phyloP scores from a whole-genome alignment of 2,329 filamentous ascomycete genomes.

The Sphaerostilbella broomeana region DNA sequence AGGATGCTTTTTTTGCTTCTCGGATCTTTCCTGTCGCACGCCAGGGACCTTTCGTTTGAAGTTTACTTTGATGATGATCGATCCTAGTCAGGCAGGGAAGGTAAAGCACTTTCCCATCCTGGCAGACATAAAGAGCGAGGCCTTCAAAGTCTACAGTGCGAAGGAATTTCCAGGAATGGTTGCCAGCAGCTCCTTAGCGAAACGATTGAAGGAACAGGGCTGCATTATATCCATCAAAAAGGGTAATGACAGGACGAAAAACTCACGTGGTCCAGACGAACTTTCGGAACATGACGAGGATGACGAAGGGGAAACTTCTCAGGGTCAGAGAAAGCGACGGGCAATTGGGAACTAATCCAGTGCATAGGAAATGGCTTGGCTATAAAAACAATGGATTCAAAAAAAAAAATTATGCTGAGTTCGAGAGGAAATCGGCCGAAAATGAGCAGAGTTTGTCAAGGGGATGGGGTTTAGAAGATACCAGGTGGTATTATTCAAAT shows the following conservation, averaged over 20 bases:
- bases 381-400: too few species aligned
- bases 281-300: constrained; percentile 16
- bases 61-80: constrained; percentile 67
- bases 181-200: constrained; percentile 67
- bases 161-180: constrained; percentile 85
- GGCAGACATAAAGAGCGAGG: constrained; percentile 53
- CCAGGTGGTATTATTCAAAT: too few species aligned
- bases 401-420: too few species aligned
- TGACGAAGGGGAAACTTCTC: constrained; percentile 12
- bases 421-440: too few species aligned
- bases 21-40: constrained; percentile 72
- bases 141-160: constrained; percentile 75
- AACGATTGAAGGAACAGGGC: constrained; percentile 68
- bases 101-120: constrained; percentile 41
- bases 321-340: constrained; percentile 14
- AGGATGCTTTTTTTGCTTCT: constrained; percentile 81
- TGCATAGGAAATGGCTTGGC: too few species aligned
- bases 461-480: too few species aligned
- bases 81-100: constrained; percentile 49
- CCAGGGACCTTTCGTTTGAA: constrained; percentile 68
- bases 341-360: constrained; percentile 9
- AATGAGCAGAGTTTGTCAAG: too few species aligned
- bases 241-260: constrained; percentile 41
- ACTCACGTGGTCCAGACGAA: constrained; percentile 13
- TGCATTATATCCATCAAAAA: constrained; percentile 84